phyloP scores from a whole-genome alignment of 2,329 filamentous ascomycete genomes.

The Fusarium tupiense region DNA sequence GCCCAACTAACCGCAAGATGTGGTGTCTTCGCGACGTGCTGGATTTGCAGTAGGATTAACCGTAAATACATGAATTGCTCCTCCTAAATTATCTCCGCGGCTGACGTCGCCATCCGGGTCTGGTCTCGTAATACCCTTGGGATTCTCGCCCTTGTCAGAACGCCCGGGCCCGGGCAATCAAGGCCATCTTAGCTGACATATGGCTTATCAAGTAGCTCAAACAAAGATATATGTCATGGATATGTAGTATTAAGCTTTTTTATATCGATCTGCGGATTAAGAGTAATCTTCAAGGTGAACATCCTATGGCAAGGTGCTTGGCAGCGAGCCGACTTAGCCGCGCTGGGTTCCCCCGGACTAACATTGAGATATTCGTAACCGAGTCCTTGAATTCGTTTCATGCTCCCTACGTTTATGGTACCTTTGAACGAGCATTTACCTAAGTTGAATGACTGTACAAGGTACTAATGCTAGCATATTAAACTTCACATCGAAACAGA shows the following conservation, averaged over 20 bases:
- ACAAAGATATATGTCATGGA: rapidly evolving
- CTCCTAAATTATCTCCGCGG: background rate
- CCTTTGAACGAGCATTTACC: background rate
- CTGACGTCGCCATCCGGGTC: background rate
- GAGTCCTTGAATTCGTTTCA: background rate
- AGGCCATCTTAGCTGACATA: background rate
- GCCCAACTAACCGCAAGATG: background rate
- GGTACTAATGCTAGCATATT: background rate
- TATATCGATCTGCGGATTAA: background rate
- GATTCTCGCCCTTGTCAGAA: background rate
- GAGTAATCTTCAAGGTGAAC: rapidly evolving
- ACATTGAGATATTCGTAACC: background rate
- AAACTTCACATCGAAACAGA: background rate
- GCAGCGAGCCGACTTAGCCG: background rate
- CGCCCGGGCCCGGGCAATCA: too few species aligned
- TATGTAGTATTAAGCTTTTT: rapidly evolving
- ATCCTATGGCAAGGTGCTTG: background rate
- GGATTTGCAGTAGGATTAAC: background rate
- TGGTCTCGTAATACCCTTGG: background rate
- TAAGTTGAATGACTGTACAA: rapidly evolving
- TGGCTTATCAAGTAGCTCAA: rapidly evolving
- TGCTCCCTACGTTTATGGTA: background rate
- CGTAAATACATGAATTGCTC: too few species aligned
- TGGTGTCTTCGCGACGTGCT: rapidly evolving
- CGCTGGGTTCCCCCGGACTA: background rate